These are phyloP conservation scores for Polyporus tsugae DNA, from an alignment of 1,284 basidiomycete genomes.

Conservation along the genomic window DNA sequence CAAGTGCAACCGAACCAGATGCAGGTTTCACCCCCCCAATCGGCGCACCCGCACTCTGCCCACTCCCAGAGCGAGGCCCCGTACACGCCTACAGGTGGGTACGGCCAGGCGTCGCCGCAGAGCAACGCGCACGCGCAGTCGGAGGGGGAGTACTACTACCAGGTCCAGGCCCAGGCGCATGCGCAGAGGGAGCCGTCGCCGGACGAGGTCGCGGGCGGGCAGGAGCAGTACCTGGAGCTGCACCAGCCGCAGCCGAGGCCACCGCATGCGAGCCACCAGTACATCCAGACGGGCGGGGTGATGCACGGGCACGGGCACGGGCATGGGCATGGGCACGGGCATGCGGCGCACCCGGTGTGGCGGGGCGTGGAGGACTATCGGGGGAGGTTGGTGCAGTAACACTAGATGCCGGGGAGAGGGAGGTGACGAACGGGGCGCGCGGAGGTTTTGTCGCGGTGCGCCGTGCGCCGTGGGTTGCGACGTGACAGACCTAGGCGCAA, in stretches of 20 bases:
- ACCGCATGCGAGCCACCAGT: conserved; percentile 15
- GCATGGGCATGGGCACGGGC: conserved; percentile 10
- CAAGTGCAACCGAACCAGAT: conserved; percentile 8
- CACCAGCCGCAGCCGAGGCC: conserved; percentile 30
- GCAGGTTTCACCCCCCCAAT: conserved; percentile 12
- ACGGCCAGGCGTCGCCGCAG: conserved; percentile 5
- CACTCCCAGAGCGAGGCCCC: background rate
- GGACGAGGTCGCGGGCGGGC: conserved; percentile 18
- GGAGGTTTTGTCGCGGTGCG: background rate
- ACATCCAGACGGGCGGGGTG: conserved; percentile 22
- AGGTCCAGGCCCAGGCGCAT: conserved; percentile 11
- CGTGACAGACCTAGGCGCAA: background rate
- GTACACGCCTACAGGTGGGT: conserved; percentile 11
- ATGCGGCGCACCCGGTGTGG: conserved; percentile 19
- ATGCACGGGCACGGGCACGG: conserved; percentile 15
- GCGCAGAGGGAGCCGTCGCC: conserved; percentile 23
- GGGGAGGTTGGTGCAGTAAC: conserved; percentile 31
- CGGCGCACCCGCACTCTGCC: conserved; percentile 7
- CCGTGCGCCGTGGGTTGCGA: too few relatives aligned
- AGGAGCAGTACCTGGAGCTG: conserved; percentile 26
- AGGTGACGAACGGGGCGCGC: background rate
- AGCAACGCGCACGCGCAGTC: background rate
- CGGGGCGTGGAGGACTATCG: conserved; percentile 21
- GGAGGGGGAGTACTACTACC: conserved; percentile 21
- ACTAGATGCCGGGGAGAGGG: background rate